Base-by-base conservation (phyloP, 768 basidiomycete genomes). In the Scleroderma citrinum region DNA sequence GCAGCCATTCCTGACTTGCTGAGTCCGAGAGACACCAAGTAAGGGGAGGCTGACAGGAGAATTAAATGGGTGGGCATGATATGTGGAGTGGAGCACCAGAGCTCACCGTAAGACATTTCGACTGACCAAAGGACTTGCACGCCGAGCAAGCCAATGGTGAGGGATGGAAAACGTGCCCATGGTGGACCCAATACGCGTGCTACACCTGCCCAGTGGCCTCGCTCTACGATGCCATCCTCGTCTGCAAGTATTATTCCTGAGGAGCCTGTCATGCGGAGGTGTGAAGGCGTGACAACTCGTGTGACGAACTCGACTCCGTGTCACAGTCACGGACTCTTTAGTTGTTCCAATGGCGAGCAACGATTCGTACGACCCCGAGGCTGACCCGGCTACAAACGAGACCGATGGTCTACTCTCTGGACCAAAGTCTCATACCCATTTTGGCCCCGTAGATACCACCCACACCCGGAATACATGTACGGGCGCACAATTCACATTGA, bases 111-210 rank as follows among this genome's bases (percentile, higher is more conserved):
- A 0, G 89, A 85, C 90, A 96, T 93, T 61, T 96, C 93, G 12
- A 95, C 85, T 1, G 86, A 87, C 94, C 94, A 96, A 41, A 95
- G 80, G 52, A 92, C 81, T 63, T 91, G 88, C 1, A 94, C 82
- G 6, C 93, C 93, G 3, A 92, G 66, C 45, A 94, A 69, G 1
- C 89, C 87, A 7, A 92, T 59, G 0, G 92, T 94, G 34, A 95
- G 66, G 3, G 76, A 72, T 1, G 87, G 85, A 23, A 87, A 65
- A 41, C 78, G 81, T 0, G 76, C 62, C 82, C 83, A 89, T 52
- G 59, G 54, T 1, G 91, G 90, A 0, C 89, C 88, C 6, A 76
- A 55, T 23, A 92, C 79, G 49, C 69, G 75, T 1, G 87, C 72
- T 23, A 72, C 68, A 17, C 86, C 85, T 20, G 62, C 67, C 69